Evolutionary conservation across 805 yeast genomes (phyloP), one percentile per base, ranked within the genome.

Genomic region (Maudiozyma bulderi): DNA sequence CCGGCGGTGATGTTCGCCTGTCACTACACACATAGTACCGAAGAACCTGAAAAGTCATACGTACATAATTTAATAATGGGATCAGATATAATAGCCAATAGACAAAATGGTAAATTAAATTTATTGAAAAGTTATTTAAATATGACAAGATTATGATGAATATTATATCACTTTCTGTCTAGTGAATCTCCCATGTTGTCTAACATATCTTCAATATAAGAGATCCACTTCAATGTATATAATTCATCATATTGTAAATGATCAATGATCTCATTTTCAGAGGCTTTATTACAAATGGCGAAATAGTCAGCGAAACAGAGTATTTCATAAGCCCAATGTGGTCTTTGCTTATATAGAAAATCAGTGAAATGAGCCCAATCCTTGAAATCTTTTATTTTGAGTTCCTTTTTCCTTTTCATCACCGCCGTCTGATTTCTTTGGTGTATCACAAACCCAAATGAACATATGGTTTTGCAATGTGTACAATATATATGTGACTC

Each of bases 381-480:
- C 14, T 13, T 5, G 14, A 5, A 35, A n/a, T 35, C 14, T 2
- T 35, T 14, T 35, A 15, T 15, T 14, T 13, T 35, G 8, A 35
- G n/a, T 11, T 13, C 14, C 15, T 35, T 35, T n/a, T 8, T 35
- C 13, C 15, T 8, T 28, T 40, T 28, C 20, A 30, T 11, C 13
- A n/a, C n/a, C 28, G 20, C 11, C 5, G 3, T 28, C 15, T 28
- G 14, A 7, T 45, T 48, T 26, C 40, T 30, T 43, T 42, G 44
- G 38, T 57, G 63, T 14, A 61, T 54, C 5, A 70, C 61, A 52
- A 66, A 71, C 3, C 64, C 63, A 45, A 66, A 59, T 1, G 72
- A 64, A 50, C 74, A 71, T 32, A 70, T 66, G 2, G 72, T 64
- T 40, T 65, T 65, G 52, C 74, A 71, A 30, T 54, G 49, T 0